Base-by-base conservation (phyloP, 2,329 filamentous ascomycete species). In the Aspergillus pseudoterreus region DNA sequence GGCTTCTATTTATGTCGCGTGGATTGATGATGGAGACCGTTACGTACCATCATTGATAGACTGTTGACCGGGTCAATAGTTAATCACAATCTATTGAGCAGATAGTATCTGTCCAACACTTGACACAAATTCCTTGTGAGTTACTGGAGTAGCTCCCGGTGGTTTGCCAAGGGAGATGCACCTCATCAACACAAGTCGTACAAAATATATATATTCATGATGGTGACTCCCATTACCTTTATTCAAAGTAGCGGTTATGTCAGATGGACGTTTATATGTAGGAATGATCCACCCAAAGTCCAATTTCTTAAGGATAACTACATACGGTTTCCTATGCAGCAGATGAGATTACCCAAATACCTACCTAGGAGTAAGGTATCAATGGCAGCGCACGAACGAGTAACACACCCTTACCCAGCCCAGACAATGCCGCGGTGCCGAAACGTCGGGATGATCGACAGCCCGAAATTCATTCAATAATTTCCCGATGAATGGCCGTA, bases 401-500 rank as follows among this genome's bases (percentile, higher is more conserved):
- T 36, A 36, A 15, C 12, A 35, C 14, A 41, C 19, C 19, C 19
- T 22, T 22, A 19, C 39, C 39, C 11, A 17, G 17, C 17, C 39
- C 8, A 17, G 19, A 19, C 19, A 19, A 19, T 42, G 39, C 39
- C 39, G 39, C 39, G 10, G 39, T 19, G 15, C 35, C 45, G 35
- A 47, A 41, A 41, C 30, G 36, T 48, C 45, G 36, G 36, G 45
- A 24, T 27, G 45, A 48, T 48, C 45, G 45, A 48, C 45, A 48
- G 22, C 11, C 39, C 45, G 30, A 33, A 21, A 32, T 38, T 24
- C n/a, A 12, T 41, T 41, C 19, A 41, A 24, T 48, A 48, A 48
- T 42, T 42, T n/a, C 30, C 45, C 35, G 45, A 27, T 30, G 19
- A 32, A 24, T 32, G 24, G 22, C 22, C 41, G 3, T n/a, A 48